A percentile compares a stretch with the other conserved stretches of the same genome.
These are phyloP conservation scores for Centella asiatica DNA, from an alignment of 129 eudicot species.

Conservation along the genomic window DNA sequence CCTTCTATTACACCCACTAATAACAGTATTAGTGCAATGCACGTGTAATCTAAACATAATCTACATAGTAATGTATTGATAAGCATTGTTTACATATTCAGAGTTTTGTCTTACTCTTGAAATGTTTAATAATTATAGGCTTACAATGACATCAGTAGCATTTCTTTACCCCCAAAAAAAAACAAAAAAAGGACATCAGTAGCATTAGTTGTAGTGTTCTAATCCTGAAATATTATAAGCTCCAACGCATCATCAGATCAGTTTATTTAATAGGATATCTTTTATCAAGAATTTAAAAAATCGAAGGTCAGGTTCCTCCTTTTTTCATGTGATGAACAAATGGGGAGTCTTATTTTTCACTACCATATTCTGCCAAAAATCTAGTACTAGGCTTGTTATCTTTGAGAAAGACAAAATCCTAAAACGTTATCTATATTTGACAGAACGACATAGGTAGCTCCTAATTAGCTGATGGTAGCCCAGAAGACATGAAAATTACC, in stretches of 20 bases:
- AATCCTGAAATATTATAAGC: neutral
- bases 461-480: no score
- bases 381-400: no score
- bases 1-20: neutral
- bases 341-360: neutral
- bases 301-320: neutral
- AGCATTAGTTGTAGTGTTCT: neutral
- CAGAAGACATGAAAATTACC: no score
- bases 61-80: neutral
- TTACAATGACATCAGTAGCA: neutral
- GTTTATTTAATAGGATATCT: no score
- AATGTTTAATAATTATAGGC: neutral
- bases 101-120: neutral
- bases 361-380: no score
- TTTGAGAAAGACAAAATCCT: no score
- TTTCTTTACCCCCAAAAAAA: neutral
- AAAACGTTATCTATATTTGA: no score
- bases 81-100: slow-evolving; percentile 5
- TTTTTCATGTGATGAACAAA: neutral
- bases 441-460: no score
- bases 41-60: slow-evolving; percentile 3
- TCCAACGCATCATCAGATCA: neutral
- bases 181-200: no score
- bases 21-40: slow-evolving; percentile 7
- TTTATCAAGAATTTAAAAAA: no score